Percentiles rank a stretch among this genome's conserved stretches.
phyloP scores from a whole-genome alignment of 2,329 filamentous ascomycete genomes.

The Botrytis sinoallii region DNA sequence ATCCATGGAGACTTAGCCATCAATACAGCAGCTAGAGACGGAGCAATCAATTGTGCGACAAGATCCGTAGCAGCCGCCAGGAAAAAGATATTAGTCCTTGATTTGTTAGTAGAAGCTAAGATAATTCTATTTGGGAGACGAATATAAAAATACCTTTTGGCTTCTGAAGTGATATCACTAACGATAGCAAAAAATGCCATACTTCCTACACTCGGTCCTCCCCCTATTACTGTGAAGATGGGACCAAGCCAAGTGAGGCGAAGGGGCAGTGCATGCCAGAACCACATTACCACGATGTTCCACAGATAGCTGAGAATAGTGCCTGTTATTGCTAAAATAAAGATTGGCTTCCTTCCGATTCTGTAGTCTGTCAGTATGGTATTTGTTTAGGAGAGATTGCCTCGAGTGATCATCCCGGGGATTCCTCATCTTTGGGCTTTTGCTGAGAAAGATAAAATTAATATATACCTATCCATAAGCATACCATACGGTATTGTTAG shows the following conservation, averaged over 20 bases:
- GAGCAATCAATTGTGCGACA: constrained; percentile 39
- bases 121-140: not conserved
- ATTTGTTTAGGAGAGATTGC: too few relatives aligned
- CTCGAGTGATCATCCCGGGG: not conserved
- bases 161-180: constrained; percentile 40
- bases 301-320: constrained; percentile 33
- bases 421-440: not conserved
- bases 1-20: constrained; percentile 37
- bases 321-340: constrained; percentile 36
- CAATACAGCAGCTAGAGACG: constrained; percentile 39
- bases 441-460: not conserved
- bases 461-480: constrained; percentile 39
- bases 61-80: constrained; percentile 34
- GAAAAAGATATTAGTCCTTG: constrained; percentile 41
- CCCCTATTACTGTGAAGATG: constrained; percentile 38
- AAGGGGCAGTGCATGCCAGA: constrained; percentile 37
- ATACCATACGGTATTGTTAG: constrained; percentile 41
- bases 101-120: not conserved
- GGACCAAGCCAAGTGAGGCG: constrained; percentile 39
- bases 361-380: constrained; percentile 21
- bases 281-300: constrained; percentile 38
- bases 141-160: constrained; percentile 34
- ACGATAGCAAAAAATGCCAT: constrained; percentile 39
- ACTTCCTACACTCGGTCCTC: constrained; percentile 37
- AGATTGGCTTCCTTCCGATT: constrained; percentile 40